These are phyloP conservation scores for Scutellaria barbata DNA, from an alignment of 257 asterid genomes.

Conservation along the genomic window DNA sequence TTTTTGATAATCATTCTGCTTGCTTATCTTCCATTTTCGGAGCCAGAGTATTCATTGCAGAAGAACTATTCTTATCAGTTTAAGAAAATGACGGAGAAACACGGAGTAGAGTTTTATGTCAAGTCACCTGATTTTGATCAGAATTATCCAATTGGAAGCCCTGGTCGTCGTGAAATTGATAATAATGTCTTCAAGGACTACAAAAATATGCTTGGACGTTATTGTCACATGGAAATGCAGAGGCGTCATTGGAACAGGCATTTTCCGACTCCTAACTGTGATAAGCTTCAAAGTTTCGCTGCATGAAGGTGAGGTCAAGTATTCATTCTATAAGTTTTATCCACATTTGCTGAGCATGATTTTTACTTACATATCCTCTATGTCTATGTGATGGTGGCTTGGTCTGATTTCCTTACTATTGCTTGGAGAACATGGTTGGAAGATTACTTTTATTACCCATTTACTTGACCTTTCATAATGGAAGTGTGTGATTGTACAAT, in stretches of 20 bases:
- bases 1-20: slow-evolving; percentile 82
- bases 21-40: slow-evolving; percentile 94
- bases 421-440: neutral
- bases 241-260: slow-evolving; percentile 96
- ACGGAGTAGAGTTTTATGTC: slow-evolving; percentile 80
- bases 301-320: slow-evolving; percentile 62
- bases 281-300: slow-evolving; percentile 64
- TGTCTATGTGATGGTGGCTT: too few relatives aligned
- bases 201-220: slow-evolving; percentile 80
- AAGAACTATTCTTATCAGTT: slow-evolving; percentile 80
- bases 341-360: slow-evolving; percentile 14
- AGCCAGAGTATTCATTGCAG: slow-evolving; percentile 93
- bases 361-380: neutral
- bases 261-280: slow-evolving; percentile 83
- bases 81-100: slow-evolving; percentile 66
- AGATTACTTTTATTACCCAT: neutral
- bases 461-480: neutral
- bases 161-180: slow-evolving; percentile 66
- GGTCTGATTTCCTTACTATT: neutral
- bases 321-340: neutral
- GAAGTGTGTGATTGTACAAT: neutral
- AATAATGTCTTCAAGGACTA: slow-evolving; percentile 75
- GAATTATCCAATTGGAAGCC: slow-evolving; percentile 65
- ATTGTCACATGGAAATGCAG: slow-evolving; percentile 93
- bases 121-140: slow-evolving; percentile 72